phyloP scores from a whole-genome alignment of 176 grass and related monocot genomes.

The Pontederia crassipes region DNA sequence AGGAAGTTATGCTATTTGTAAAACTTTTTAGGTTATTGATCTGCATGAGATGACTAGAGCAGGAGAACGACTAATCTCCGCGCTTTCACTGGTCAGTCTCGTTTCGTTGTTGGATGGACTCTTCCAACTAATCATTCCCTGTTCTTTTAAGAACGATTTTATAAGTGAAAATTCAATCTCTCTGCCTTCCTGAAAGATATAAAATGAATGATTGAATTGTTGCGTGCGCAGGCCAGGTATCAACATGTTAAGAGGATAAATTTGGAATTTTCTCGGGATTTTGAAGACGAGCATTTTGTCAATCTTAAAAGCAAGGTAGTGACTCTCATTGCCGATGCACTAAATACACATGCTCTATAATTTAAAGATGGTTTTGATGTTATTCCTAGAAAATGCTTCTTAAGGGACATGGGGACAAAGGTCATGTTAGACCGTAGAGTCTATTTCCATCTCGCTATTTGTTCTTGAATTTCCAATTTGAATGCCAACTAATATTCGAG shows the following conservation, averaged over 20 bases:
- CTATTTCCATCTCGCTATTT: too few species aligned
- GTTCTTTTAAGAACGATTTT: background rate
- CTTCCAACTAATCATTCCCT: background rate
- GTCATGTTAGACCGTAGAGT: too few species aligned
- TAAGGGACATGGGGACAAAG: background rate
- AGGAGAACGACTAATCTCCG: constrained; percentile 49
- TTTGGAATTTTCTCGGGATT: constrained; percentile 78
- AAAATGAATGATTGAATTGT: background rate
- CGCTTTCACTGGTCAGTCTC: constrained; percentile 47
- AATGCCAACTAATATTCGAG: too few species aligned
- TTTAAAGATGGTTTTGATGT: background rate
- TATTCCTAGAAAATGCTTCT: background rate
- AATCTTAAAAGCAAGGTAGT: constrained; percentile 59
- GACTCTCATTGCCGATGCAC: background rate
- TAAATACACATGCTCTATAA: background rate
- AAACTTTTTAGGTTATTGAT: constrained; percentile 48
- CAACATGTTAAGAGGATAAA: constrained; percentile 55
- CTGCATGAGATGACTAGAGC: constrained; percentile 65
- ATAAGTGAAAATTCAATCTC: background rate
- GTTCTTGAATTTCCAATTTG: too few species aligned
- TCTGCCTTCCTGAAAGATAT: background rate
- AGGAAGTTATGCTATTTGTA: background rate
- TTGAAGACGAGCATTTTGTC: constrained; percentile 70
- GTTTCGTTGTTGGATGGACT: background rate
- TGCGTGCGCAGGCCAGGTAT: constrained; percentile 45